Base-by-base conservation (phyloP, 1,284 basidiomycete species). In the Marasmius fiardii region DNA sequence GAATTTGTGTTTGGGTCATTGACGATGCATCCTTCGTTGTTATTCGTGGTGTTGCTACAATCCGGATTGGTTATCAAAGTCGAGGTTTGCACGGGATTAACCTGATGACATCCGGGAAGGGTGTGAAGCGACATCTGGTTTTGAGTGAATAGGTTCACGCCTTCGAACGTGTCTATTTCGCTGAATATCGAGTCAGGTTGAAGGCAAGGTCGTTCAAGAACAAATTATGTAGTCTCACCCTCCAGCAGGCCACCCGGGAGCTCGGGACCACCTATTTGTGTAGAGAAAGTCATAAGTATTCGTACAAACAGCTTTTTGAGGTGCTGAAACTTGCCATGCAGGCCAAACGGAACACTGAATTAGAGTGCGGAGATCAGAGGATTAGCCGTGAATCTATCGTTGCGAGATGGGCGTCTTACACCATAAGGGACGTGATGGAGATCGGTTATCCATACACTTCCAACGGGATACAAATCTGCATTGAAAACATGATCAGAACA, bases 161-260 rank as follows among this genome's bases (percentile, higher is more conserved):
- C 85, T 68, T 92, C 90, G 60, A 91, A 83, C 2, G 86, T 88
- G 68, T 92, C 88, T 60, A 90, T 88, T 65, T 88, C 86, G 33
- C 77, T 74, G 33, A n/a, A n/a, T n/a, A n/a, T n/a, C n/a, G n/a
- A n/a, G n/a, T n/a, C n/a, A n/a, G n/a, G n/a, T n/a, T n/a, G n/a
- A 20, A 14, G 24, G 52, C 14, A 18, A 5, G 16, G 41, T 45
- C 21, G 28, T 48, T 12, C 31, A 3, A 11, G 39, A 10, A 11
- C 1, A 18, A 31, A 31, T 4, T 10, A 31, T 4, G 28, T 4
- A 31, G n/a, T 72, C 70, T 70, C 70, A 67, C 77, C 76, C 86
- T 58, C 86, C 86, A 21, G 67, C 66, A 0, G 86, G 86, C 87
- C 86, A 88, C 31, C 70, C 66, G 5, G 76, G 70, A 2, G 84